phyloP scores from a whole-genome alignment of 805 yeast genomes.

The Saccharomycopsis javanensis region DNA sequence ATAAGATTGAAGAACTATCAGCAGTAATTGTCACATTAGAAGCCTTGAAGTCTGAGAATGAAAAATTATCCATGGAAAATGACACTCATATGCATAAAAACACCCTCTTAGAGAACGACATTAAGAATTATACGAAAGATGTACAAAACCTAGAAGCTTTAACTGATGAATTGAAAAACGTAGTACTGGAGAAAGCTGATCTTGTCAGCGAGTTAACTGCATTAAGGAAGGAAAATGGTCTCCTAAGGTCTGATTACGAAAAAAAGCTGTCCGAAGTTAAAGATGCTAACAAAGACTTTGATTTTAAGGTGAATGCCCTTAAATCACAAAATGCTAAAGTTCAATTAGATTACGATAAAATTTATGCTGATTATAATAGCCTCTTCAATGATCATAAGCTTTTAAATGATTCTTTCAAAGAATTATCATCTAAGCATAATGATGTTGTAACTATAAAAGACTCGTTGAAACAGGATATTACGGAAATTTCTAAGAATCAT shows the following conservation, averaged over 20 bases:
- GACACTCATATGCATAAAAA: not conserved
- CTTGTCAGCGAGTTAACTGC: not conserved
- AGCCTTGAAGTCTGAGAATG: not conserved
- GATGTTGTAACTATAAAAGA: not conserved
- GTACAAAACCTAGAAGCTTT: not conserved
- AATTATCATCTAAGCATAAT: not conserved
- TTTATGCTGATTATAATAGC: slow-evolving; percentile 14
- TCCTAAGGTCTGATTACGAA: not conserved
- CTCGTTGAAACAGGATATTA: not conserved
- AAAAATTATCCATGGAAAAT: slow-evolving; percentile 1
- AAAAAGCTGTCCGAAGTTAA: not conserved
- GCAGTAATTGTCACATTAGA: not conserved
- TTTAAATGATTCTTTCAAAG: slow-evolving; percentile 4
- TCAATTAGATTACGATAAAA: slow-evolving; percentile 11
- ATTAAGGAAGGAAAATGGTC: not conserved
- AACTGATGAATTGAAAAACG: not conserved
- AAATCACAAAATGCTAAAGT: slow-evolving; percentile 3
- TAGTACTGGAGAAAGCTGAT: not conserved
- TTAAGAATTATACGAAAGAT: not conserved
- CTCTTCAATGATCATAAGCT: slow-evolving; percentile 8
- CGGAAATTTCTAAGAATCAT: not conserved
- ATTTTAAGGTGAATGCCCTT: not conserved
- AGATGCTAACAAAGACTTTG: slow-evolving; percentile 1
- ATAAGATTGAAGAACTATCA: not conserved
- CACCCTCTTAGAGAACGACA: not conserved